A percentile compares a stretch with the other conserved stretches of the same genome.
phyloP scores from a whole-genome alignment of 345 rosid genomes.

The Murraya koenigii region DNA sequence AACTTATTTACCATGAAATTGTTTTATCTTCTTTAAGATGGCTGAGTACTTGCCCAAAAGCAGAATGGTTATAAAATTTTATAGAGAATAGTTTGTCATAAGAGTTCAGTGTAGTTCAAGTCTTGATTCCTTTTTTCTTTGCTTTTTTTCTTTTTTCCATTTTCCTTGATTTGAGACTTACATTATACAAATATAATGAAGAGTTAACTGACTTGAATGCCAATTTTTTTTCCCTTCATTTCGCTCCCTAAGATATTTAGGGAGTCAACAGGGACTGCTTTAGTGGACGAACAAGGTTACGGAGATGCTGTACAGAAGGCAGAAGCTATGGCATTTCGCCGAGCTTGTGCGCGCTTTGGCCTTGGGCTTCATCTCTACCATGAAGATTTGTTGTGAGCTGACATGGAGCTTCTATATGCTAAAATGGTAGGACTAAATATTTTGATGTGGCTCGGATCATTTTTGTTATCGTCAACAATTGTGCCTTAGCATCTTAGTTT shows the following conservation, averaged over 20 bases:
- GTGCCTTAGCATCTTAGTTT: neutral
- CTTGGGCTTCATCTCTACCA: slow-evolving; percentile 90
- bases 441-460: neutral
- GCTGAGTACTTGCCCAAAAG: too few relatives aligned
- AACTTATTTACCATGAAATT: neutral
- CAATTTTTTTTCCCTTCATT: neutral
- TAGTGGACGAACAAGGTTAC: slow-evolving; percentile 47
- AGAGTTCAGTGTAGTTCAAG: too few relatives aligned
- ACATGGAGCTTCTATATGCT: neutral
- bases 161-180: neutral
- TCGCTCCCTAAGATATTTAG: slow-evolving; percentile 40
- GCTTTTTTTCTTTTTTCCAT: neutral
- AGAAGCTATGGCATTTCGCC: slow-evolving; percentile 90
- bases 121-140: neutral
- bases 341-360: slow-evolving; percentile 86
- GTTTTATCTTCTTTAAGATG: too few relatives aligned
- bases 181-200: neutral
- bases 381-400: slow-evolving; percentile 51
- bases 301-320: slow-evolving; percentile 91
- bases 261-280: slow-evolving; percentile 82
- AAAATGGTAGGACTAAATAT: neutral
- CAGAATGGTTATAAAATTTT: too few relatives aligned
- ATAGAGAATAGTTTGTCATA: too few relatives aligned
- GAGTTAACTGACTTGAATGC: neutral
- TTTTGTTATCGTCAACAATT: neutral